Conservation (phyloP, 345 rosid genomes). For the Hypericum androsaemum region DNA sequence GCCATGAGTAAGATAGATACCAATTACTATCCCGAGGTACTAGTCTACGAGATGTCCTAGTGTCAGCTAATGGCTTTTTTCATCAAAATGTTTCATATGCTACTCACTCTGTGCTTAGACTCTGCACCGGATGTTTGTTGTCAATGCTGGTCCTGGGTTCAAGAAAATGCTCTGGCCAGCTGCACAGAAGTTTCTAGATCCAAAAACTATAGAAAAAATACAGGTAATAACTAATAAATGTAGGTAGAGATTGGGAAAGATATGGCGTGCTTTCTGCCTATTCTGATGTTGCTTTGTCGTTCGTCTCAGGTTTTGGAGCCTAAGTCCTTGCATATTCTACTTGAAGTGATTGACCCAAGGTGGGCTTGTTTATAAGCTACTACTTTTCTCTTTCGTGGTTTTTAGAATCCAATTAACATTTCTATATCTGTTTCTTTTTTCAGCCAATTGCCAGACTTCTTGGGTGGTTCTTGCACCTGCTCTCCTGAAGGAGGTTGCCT, state of each 20-base stretch:
- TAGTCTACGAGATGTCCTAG: conserved; percentile 3
- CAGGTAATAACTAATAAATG: conserved; percentile 44
- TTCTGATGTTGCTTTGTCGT: conserved; percentile 11
- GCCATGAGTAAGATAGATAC: conserved; percentile 71
- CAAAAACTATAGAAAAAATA: conserved; percentile 76
- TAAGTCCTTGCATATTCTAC: conserved; percentile 55
- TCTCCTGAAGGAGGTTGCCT: conserved; percentile 78
- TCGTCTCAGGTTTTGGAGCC: conserved; percentile 75
- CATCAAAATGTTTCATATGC: not conserved
- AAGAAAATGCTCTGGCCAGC: conserved; percentile 98
- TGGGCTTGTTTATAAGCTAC: conserved; percentile 19
- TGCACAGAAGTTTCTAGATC: conserved; percentile 88
- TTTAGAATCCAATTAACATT: not conserved
- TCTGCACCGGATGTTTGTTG: conserved; percentile 73
- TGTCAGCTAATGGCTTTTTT: conserved; percentile 14
- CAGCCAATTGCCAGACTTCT: conserved; percentile 94
- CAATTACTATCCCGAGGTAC: conserved; percentile 4
- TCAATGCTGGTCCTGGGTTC: conserved; percentile 94
- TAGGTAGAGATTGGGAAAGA: not conserved
- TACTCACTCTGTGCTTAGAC: conserved; percentile 43
- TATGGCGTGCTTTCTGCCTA: conserved; percentile 4
- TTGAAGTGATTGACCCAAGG: conserved; percentile 80
- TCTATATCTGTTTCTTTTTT: conserved; percentile 8
- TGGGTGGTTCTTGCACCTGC: conserved; percentile 92
- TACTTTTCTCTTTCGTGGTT: not conserved